A percentile compares a stretch with the other conserved stretches of the same genome.
Evolutionary conservation across 2,329 filamentous ascomycete genomes (phyloP).

Genomic region (Colletotrichum plurivorum): DNA sequence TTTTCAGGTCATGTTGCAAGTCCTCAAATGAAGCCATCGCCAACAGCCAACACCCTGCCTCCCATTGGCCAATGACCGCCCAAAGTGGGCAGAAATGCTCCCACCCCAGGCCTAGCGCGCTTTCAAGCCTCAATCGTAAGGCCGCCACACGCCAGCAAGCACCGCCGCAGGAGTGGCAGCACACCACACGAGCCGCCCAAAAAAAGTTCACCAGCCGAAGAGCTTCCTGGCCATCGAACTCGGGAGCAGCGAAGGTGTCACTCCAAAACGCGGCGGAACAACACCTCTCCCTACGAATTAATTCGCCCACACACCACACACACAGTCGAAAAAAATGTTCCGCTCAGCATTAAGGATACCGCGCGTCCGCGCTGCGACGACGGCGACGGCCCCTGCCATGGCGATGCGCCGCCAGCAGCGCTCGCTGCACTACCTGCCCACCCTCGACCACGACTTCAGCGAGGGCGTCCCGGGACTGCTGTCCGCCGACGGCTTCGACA

Average conservation of each 20-base stretch:
- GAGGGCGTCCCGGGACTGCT: constrained; percentile 79
- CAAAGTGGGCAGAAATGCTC: constrained; percentile 18
- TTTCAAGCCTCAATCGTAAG: constrained; percentile 38
- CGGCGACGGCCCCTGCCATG: constrained; percentile 40
- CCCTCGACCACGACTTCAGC: constrained; percentile 61
- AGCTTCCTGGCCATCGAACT: constrained; percentile 26
- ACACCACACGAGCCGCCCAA: constrained; percentile 31
- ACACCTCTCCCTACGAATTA: not conserved
- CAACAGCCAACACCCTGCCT: constrained; percentile 1
- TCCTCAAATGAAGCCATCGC: constrained; percentile 18
- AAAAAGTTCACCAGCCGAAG: constrained; percentile 41
- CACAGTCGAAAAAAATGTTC: constrained; percentile 57
- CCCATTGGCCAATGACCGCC: constrained; percentile 14
- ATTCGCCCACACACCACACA: constrained; percentile 44
- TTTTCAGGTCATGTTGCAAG: not conserved
- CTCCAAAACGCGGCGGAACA: constrained; percentile 24
- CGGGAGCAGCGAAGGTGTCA: constrained; percentile 23
- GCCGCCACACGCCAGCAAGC: constrained; percentile 30
- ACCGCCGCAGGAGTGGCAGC: not conserved
- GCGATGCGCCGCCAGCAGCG: constrained; percentile 53
- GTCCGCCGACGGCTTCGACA: constrained; percentile 76
- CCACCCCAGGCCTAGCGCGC: constrained; percentile 1
- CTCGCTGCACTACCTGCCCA: constrained; percentile 63
- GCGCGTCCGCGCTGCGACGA: constrained; percentile 51
- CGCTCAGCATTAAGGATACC: constrained; percentile 69